Evolutionary conservation across 139 green algal genomes (phyloP).

Genomic region (Chlorella vulgaris): DNA sequence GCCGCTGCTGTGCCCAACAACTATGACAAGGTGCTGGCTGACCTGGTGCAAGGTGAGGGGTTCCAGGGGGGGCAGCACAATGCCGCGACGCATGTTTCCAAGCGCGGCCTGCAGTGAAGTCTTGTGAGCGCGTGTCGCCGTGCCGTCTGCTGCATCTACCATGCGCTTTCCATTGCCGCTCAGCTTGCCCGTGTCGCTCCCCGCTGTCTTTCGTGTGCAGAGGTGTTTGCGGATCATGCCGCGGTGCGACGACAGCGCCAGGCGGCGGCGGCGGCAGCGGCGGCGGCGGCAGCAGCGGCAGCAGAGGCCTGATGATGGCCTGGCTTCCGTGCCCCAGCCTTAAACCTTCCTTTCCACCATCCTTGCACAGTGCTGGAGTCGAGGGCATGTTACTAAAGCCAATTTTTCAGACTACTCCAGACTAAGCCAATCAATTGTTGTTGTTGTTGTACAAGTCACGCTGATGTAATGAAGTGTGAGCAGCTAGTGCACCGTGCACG

Average conservation of each 20-base stretch:
- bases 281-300: constrained; percentile 13
- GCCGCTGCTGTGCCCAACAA: constrained; percentile 30
- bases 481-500: too few species aligned
- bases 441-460: too few species aligned
- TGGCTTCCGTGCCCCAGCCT: too few species aligned
- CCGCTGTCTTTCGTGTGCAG: not conserved
- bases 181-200: not conserved
- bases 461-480: too few species aligned
- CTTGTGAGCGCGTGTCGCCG: not conserved
- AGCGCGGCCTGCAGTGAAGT: not conserved
- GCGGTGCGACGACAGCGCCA: constrained; percentile 14
- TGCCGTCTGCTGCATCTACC: not conserved
- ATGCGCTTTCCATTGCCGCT: not conserved
- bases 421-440: too few species aligned
- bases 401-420: too few species aligned
- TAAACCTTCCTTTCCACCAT: too few species aligned
- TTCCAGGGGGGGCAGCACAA: too few species aligned
- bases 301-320: too few species aligned
- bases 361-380: too few species aligned
- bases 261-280: constrained; percentile 9
- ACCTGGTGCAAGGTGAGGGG: constrained; percentile 31
- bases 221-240: constrained; percentile 27
- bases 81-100: not conserved
- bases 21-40: not conserved
- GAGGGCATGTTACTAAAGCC: too few species aligned